A percentile compares a stretch with the other conserved stretches of the same genome.
phyloP scores from a whole-genome alignment of 768 basidiomycete genomes.

The Suillus sp. region DNA sequence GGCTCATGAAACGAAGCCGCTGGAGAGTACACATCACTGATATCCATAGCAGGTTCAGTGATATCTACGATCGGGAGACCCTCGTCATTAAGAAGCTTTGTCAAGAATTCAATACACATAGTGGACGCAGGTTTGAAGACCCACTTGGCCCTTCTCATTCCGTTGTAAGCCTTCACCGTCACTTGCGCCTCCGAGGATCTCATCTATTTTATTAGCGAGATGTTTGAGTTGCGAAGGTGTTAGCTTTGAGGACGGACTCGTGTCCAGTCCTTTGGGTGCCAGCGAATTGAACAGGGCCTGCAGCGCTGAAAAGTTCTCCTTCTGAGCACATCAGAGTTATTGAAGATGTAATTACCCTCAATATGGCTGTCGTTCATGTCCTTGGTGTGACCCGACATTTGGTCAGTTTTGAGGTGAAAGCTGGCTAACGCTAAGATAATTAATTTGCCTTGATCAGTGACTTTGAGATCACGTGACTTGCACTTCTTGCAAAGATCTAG shows the following conservation, averaged over 20 bases:
- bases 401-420: constrained; percentile 7
- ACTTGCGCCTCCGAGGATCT: constrained; percentile 50
- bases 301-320: constrained; percentile 33
- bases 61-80: constrained; percentile 82
- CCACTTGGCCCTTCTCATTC: constrained; percentile 67
- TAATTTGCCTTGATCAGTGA: neutral
- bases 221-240: constrained; percentile 51
- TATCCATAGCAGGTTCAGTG: constrained; percentile 52
- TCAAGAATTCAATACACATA: constrained; percentile 19
- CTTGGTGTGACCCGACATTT: constrained; percentile 17
- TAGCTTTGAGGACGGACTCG: constrained; percentile 30
- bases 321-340: constrained; percentile 16
- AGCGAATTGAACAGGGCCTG: constrained; percentile 43
- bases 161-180: constrained; percentile 39
- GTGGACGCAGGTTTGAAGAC: constrained; percentile 26
- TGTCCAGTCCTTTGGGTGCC: constrained; percentile 20
- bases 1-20: constrained; percentile 40
- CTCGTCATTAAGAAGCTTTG: constrained; percentile 72
- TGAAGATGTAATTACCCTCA: constrained; percentile 34
- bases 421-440: neutral
- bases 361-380: constrained; percentile 35
- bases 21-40: constrained; percentile 19
- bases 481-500: neutral
- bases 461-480: constrained; percentile 22
- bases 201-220: constrained; percentile 60